Evolutionary conservation across 257 asterid species (phyloP).

Genomic region (Nicotiana attenuata): DNA sequence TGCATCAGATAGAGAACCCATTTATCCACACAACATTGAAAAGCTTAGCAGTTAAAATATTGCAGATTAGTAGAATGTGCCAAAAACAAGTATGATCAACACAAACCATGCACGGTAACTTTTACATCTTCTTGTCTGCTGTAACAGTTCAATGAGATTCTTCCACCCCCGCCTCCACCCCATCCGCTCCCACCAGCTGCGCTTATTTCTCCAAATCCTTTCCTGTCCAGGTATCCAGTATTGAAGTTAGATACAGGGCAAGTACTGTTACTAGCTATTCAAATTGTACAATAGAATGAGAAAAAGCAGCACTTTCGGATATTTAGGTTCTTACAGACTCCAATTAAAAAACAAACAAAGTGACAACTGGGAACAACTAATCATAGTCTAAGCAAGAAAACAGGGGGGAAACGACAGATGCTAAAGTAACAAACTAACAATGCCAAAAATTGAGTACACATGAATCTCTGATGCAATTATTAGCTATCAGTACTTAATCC

Average conservation of each 20-base stretch:
- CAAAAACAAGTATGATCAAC: constrained; percentile 24
- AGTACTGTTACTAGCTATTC: not conserved
- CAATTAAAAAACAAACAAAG: not conserved
- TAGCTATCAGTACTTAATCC: not conserved
- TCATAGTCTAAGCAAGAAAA: not conserved
- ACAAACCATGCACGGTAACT: constrained; percentile 82
- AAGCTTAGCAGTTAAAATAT: constrained; percentile 17
- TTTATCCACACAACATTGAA: constrained; percentile 14
- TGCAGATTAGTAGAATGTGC: constrained; percentile 23
- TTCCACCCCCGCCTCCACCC: constrained; percentile 99
- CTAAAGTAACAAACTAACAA: not conserved
- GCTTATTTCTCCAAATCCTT: constrained; percentile 76
- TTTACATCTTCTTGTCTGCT: constrained; percentile 96
- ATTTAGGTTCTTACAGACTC: constrained; percentile 2
- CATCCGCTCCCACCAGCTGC: constrained; percentile 97
- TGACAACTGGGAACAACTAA: not conserved
- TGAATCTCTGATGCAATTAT: not conserved
- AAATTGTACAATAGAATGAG: constrained; percentile 1
- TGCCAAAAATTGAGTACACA: not conserved
- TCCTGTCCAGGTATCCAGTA: constrained; percentile 40
- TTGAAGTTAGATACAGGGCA: constrained; percentile 13
- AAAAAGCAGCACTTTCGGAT: not conserved
- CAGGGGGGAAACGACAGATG: not conserved
- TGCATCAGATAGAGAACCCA: not conserved
- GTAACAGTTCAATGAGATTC: constrained; percentile 85